Base-by-base conservation (phyloP, 192 early-diverging fungal genomes). In the Entomortierella lignicola region DNA sequence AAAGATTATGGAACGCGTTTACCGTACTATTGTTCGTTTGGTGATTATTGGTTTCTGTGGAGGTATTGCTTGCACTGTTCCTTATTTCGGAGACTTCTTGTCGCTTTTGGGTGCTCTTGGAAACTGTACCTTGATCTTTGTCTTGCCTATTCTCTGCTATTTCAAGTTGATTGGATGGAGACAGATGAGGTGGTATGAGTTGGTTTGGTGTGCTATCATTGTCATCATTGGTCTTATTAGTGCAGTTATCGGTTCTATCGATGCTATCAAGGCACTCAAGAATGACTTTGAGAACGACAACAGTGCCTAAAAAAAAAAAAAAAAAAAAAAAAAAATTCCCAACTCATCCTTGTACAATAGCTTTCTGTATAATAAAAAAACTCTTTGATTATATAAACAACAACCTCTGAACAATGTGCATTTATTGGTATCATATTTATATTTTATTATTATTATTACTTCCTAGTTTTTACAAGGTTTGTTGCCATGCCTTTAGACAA, bases 41-140 rank as follows among this genome's bases (percentile, higher is more conserved):
- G 55, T 70, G 17, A 63, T 93, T 42, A 82, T 94, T 73, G 80
- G 77, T 50, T 25, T 80, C 17, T 80, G 92, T 41, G 79, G 84
- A 7, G 71, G 82, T n/a, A 80, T 91, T 62, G 91, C 92, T 11
- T 80, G 91, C 66, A 73, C 86, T 30, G 85, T 95, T 6, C 92
- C 94, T 8, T 93, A 90, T 83, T 95, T 97, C 86, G 88, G 86
- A 55, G 89, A 92, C 66, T 83, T 94, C 26, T 85, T 95, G 86
- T 89, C 89, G 4, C 83, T 97, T n/a, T 61, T 97, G n/a, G 94
- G 94, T n/a, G 91, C 94, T 8, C 69, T 95, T 11, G 88, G 91
- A 43, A 94, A 92, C 64, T 90, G 86, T 47, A 81, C 87, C n/a
- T 84, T 95, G 23, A 94, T 96, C 81, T 96, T 96, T 71, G 83